Evolutionary conservation across 2,329 filamentous ascomycete genomes (phyloP).

Genomic region (Geosmithia morbida): DNA sequence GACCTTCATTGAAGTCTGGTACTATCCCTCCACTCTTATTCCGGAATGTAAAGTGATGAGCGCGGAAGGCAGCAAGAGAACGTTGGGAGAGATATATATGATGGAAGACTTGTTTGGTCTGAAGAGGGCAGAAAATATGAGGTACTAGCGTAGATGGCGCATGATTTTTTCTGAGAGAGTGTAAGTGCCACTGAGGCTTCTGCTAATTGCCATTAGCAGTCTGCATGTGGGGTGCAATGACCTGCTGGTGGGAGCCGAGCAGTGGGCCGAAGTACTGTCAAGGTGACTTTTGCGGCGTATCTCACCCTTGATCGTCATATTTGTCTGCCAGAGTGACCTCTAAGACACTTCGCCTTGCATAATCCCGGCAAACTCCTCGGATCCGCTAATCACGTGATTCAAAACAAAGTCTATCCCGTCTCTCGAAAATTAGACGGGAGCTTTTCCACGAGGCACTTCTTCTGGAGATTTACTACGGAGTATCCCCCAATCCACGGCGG

Average conservation of each 20-base stretch:
- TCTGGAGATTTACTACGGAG: constrained; percentile 18
- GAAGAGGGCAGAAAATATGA: background rate
- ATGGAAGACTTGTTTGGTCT: background rate
- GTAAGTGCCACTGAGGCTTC: background rate
- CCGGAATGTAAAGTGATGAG: background rate
- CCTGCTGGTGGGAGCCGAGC: background rate
- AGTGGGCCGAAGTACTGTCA: background rate
- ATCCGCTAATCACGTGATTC: constrained; percentile 22
- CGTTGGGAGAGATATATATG: background rate
- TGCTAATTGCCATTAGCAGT: background rate
- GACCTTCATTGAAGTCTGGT: constrained; percentile 36
- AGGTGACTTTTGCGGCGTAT: background rate
- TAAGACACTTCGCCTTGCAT: background rate
- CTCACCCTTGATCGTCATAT: background rate
- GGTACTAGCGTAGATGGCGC: background rate
- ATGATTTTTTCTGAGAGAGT: constrained; percentile 1
- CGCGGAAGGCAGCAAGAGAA: background rate
- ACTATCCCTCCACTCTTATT: background rate
- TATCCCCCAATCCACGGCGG: constrained; percentile 20
- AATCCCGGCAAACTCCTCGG: background rate
- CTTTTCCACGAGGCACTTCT: constrained; percentile 27
- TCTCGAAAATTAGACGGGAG: constrained; percentile 29
- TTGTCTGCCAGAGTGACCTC: background rate
- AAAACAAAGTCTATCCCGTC: constrained; percentile 4
- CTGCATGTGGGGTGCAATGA: background rate